Evolutionary conservation across 129 eudicot species (phyloP), one percentile per base, ranked within the genome.

Genomic region (Rutidosis leptorrhynchoides): DNA sequence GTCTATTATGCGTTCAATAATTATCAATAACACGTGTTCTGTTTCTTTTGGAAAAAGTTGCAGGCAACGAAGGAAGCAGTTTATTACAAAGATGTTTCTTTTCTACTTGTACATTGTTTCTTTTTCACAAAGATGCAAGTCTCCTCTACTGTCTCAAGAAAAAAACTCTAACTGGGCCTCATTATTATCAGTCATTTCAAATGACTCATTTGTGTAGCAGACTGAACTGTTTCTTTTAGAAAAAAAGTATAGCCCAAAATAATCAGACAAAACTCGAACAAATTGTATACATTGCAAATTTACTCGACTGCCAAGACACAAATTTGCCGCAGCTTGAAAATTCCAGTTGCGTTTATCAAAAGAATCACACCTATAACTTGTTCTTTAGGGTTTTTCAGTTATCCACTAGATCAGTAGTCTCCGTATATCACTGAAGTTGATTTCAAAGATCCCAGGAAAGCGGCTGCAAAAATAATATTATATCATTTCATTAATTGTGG

Each of bases 361-460:
- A 68, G 51, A 48, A 57, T 69, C 72, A 62, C 81, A 40, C 72
- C 62, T 52, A 35, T 64, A 30, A 32, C 33, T 24, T 58, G 60
- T 40, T 35, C 58, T 16, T 56, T 21, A 12, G 27, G 51, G 52
- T 15, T 26, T 56, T 22, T 24, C 7, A 5, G 26, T 22, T 7
- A 27, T 27, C 12, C 46, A 73, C 72, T 80, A 90, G 74, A 90
- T 75, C 20, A 90, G 80, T 56, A 90, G 81, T 69, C 83, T 82
- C 65, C 81, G 81, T 58, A 90, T 90, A 49, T 90, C 97, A 57
- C 83, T 78, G 67, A 90, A 90, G 75, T 86, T 60, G 97, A 81
- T 29, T 73, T 72, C 56, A 90, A 69, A 21, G 95, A 83, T 43
- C 84, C 75, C 21, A 88, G 55, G 71, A 93, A 93, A 32, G 78